These are phyloP conservation scores for Tolypocladium ophioglossoides DNA, from an alignment of 2,329 filamentous ascomycete species.

Conservation along the genomic window DNA sequence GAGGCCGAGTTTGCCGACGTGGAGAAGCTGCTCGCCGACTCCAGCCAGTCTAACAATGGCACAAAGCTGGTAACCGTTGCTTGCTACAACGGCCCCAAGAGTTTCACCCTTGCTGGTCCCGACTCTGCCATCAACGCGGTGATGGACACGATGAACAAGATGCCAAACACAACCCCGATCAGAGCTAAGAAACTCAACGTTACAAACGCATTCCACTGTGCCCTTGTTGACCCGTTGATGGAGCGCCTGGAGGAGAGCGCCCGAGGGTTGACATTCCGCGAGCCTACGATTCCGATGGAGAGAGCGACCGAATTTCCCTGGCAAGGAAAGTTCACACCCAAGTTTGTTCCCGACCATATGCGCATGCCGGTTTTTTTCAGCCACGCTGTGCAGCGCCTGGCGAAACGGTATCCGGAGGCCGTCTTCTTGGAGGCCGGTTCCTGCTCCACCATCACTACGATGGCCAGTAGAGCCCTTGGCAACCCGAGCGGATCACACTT, in stretches of 20 bases:
- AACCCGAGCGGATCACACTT: not conserved
- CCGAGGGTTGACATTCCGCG: slow-evolving; percentile 1
- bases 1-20: slow-evolving; percentile 15
- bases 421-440: slow-evolving; percentile 30
- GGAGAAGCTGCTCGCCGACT: not conserved
- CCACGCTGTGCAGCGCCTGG: slow-evolving; percentile 29
- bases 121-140: slow-evolving; percentile 16
- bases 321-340: not conserved
- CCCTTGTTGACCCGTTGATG: slow-evolving; percentile 25
- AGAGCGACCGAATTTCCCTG: not conserved
- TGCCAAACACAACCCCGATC: not conserved
- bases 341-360: slow-evolving; percentile 24
- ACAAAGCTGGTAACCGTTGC: slow-evolving; percentile 22
- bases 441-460: slow-evolving; percentile 20
- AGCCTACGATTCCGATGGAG: slow-evolving; percentile 4
- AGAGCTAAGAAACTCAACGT: slow-evolving; percentile 27
- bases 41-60: slow-evolving; percentile 9
- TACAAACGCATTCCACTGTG: slow-evolving; percentile 37
- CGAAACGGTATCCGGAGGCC: slow-evolving; percentile 12
- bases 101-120: slow-evolving; percentile 30
- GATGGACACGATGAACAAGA: not conserved
- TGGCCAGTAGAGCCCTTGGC: slow-evolving; percentile 18
- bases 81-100: slow-evolving; percentile 33
- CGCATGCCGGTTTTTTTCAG: slow-evolving; percentile 32
- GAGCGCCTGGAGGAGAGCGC: slow-evolving; percentile 14